phyloP scores from a whole-genome alignment of 2,329 filamentous ascomycete genomes.

The Chaetothyriales sp. region DNA sequence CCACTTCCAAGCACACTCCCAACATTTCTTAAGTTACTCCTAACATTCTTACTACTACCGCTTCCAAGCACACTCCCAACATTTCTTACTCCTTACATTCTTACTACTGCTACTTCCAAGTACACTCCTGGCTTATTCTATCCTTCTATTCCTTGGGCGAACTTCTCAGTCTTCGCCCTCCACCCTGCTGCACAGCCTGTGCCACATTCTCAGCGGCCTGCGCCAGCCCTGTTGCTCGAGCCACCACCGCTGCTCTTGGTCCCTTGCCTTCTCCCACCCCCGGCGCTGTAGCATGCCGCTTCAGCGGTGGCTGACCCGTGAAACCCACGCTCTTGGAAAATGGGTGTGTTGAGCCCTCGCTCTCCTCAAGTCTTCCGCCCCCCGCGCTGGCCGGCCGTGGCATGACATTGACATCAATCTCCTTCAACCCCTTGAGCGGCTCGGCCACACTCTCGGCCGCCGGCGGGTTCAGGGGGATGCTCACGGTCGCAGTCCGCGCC shows the following conservation, averaged over 20 bases:
- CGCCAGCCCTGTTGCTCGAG: constrained; percentile 7
- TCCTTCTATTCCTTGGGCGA: constrained; percentile 7
- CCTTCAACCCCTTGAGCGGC: constrained; percentile 22
- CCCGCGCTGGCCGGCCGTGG: constrained; percentile 7
- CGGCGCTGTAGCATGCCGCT: constrained; percentile 14
- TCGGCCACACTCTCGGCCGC: constrained; percentile 1
- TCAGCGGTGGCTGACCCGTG: constrained; percentile 9
- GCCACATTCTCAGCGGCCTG: constrained; percentile 3
- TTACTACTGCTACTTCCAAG: too few species aligned
- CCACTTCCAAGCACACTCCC: too few species aligned
- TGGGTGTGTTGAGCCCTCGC: constrained; percentile 16
- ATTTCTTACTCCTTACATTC: too few species aligned
- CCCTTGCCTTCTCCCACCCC: constrained; percentile 5
- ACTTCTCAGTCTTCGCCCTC: constrained; percentile 28
- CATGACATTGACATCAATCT: constrained; percentile 38
- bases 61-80: too few species aligned
- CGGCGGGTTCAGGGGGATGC: constrained; percentile 18
- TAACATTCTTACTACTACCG: too few species aligned
- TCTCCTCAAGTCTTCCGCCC: constrained; percentile 1
- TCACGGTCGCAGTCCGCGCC: constrained; percentile 22
- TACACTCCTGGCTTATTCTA: too few species aligned
- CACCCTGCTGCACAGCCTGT: constrained; percentile 19
- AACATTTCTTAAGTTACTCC: too few species aligned
- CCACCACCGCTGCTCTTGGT: constrained; percentile 6
- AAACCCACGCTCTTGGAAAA: constrained; percentile 13